phyloP scores from a whole-genome alignment of 139 green algal genomes.

The Mesotaenium endlicherianum region DNA sequence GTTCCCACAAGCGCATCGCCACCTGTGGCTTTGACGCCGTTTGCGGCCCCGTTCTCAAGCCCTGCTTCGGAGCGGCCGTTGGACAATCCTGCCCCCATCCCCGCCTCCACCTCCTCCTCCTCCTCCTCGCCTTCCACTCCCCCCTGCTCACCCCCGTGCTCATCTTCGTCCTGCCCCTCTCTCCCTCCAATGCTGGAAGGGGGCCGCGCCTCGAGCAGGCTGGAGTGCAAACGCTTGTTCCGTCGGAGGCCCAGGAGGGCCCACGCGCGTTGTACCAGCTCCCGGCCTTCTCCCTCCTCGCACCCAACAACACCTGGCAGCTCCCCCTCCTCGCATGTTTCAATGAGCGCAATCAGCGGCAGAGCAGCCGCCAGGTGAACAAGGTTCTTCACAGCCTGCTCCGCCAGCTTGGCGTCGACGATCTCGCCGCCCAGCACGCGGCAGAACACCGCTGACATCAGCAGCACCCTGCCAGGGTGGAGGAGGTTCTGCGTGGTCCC shows the following conservation, averaged over 20 bases:
- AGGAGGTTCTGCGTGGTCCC: background rate
- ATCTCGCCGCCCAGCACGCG: slow-evolving; percentile 54
- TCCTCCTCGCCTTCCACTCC: background rate
- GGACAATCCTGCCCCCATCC: background rate
- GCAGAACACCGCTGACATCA: background rate
- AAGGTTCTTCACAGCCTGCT: slow-evolving; percentile 79
- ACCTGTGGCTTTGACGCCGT: background rate
- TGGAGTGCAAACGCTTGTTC: too few species aligned
- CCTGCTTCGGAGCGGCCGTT: background rate
- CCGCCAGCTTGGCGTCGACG: slow-evolving; percentile 70
- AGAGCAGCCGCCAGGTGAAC: slow-evolving; percentile 65
- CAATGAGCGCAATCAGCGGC: slow-evolving; percentile 28
- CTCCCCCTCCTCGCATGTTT: slow-evolving; percentile 9
- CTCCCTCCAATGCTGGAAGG: too few species aligned
- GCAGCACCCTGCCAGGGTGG: background rate
- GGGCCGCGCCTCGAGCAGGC: too few species aligned
- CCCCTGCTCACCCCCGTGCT: background rate
- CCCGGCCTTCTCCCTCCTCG: slow-evolving; percentile 31
- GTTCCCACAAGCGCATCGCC: background rate
- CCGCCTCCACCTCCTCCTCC: too few species aligned
- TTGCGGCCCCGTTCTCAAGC: background rate
- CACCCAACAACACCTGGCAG: background rate
- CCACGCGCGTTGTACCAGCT: too few species aligned
- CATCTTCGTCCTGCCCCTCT: too few species aligned
- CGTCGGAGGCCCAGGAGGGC: too few species aligned